Evolutionary conservation across 352 stramenopile genomes (phyloP), one percentile per base, ranked within the genome.

Genomic region (Pilasporangium apinafurcum): DNA sequence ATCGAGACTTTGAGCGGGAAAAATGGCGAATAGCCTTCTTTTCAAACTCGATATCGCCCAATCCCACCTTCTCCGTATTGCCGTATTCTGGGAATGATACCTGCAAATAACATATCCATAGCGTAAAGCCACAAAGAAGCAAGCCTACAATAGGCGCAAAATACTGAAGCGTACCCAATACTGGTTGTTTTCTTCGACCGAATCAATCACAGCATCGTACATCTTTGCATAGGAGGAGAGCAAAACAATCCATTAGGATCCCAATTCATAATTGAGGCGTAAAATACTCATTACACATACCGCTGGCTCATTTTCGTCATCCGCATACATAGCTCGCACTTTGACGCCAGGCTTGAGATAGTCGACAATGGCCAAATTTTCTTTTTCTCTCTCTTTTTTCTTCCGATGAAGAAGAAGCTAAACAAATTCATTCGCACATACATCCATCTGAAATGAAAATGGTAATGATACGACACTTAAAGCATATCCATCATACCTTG

Each of bases 51-150:
- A 98, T 96, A 49, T 98, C 95, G 14, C 96, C 96, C 12, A 99
- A 62, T 14, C 65, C 62, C 7, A 99, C 84, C 40, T 95, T 92
- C 52, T 98, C 94, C 14, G 74, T 85, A 62, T 98, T 98, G 24
- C 95, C 95, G 71, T 99, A 99, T 56, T 98, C 91, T 4, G 92
- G 83, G 62, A 99, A 98, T 8, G 91, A 96, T 3, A 98, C 88
- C 57, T 90, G 48, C 53, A 78, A 89, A 44, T 74, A 83, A 4
- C 54, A 63, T 38, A 49, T 20, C 24, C 74, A 52, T 21, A 16
- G 17, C n/a, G 27, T 27, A 24, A 10, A 12, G 29, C 22, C 7
- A 35, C 18, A 52, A n/a, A n/a, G n/a, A n/a, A n/a, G n/a, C n/a
- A n/a, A n/a, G n/a, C n/a, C n/a, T n/a, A n/a, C n/a, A n/a, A n/a